Base-by-base conservation (phyloP, 371 early-diverging fungal genomes). In the Actinomucor elegans region DNA sequence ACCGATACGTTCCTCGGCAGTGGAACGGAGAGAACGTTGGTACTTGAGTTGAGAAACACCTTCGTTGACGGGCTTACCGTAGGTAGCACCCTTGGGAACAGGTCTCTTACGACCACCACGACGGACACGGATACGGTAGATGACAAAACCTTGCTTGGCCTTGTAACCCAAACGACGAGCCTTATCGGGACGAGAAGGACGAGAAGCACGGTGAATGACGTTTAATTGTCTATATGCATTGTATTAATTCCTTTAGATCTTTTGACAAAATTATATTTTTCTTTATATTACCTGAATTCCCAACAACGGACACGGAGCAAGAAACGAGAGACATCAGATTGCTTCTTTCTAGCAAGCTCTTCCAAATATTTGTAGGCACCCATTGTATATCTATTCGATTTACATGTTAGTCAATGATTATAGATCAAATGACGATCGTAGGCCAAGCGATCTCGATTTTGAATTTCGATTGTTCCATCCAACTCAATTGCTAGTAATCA, bases 121-220 rank as follows among this genome's bases (percentile, higher is more conserved):
- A 73, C 97, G 94, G 64, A 99, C 94, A 69, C 98, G 94, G 70
- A 97, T 87, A 67, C 97, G 89, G 90, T 95, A 99, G 82, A 98
- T 88, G 62, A 94, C 93, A 77, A 90, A 94, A 64, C 99, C 99
- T 82, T 94, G 94, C 89, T 98, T 99, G 77, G 95, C 95, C 80
- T 96, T 97, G 91, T 99, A 99, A 55, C 99, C 99, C 53, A 99
- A 85, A 66, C 94, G 94, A 73, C 98, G 91, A 48, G 99, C 99
- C 89, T 98, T 97, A 75, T 99, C 99, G 54, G 97, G 95, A 73
- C 97, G 97, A 57, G 97, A 94, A 45, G 99, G 96, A 72, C 96
- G 93, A 56, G 95, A 92, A 37, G 97, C 98, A 66, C 96, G 91
- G 89, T 97, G 97, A 70, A 98, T 91, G 57, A 89, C 92, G 74